Evolutionary conservation across 257 asterid genomes (phyloP).

Genomic region (Solanum bulbocastanum): DNA sequence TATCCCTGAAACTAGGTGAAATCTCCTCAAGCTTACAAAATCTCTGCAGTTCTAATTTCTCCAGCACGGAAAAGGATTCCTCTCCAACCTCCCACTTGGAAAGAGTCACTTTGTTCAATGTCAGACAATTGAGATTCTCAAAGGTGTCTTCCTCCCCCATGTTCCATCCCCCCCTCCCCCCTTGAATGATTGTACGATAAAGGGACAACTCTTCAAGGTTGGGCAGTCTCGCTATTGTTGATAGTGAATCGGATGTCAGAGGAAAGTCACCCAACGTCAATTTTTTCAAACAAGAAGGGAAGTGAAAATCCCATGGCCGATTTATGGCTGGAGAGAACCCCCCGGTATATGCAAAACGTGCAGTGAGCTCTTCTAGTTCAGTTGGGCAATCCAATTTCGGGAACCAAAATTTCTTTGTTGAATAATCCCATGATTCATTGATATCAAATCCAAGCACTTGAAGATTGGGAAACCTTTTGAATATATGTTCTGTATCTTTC

Average conservation of each 20-base stretch:
- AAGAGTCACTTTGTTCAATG: not conserved
- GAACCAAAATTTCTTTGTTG: not conserved
- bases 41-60: not conserved
- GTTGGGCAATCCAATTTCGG: not conserved
- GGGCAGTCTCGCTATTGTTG: not conserved
- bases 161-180: not conserved
- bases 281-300: not conserved
- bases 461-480: not conserved
- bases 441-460: rapidly evolving
- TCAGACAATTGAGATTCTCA: not conserved
- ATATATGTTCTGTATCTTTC: not conserved
- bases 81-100: not conserved
- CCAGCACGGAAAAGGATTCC: not conserved
- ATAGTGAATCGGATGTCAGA: not conserved
- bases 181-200: not conserved
- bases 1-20: not conserved
- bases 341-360: not conserved
- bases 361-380: not conserved
- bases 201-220: not conserved
- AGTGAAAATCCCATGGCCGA: not conserved
- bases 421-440: not conserved
- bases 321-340: not conserved
- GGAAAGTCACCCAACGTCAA: rapidly evolving
- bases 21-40: not conserved
- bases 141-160: not conserved